Conservation (phyloP, 2,329 filamentous ascomycete species). For the Seiridium cupressi region DNA sequence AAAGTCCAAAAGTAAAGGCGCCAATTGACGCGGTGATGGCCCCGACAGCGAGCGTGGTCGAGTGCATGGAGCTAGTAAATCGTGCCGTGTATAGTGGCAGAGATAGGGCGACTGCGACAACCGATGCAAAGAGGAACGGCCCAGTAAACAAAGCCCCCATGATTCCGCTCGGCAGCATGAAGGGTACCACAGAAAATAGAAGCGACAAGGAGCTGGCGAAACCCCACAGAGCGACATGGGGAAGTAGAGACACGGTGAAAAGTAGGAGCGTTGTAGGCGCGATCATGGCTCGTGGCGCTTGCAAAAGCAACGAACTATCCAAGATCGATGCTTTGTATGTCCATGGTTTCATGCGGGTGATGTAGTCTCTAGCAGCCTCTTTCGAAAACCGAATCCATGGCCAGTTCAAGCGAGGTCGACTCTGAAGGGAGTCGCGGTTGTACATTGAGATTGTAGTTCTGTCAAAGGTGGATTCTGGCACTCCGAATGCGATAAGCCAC, state of each 20-base stretch:
- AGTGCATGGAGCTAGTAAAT: slow-evolving; percentile 31
- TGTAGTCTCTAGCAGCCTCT: slow-evolving; percentile 33
- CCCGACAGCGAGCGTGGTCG: slow-evolving; percentile 33
- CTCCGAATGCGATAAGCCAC: slow-evolving; percentile 44
- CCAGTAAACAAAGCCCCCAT: slow-evolving; percentile 44
- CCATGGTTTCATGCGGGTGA: slow-evolving; percentile 36
- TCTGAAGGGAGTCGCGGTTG: slow-evolving; percentile 14
- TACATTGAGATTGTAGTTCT: slow-evolving; percentile 30
- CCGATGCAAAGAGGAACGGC: slow-evolving; percentile 40
- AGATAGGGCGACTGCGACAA: slow-evolving; percentile 29
- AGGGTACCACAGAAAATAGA: slow-evolving; percentile 43
- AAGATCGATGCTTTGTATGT: slow-evolving; percentile 31
- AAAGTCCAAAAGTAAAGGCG: slow-evolving; percentile 44
- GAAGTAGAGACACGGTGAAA: slow-evolving; percentile 42
- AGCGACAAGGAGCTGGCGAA: slow-evolving; percentile 43
- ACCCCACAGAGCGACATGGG: slow-evolving; percentile 46
- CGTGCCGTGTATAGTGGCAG: slow-evolving; percentile 28
- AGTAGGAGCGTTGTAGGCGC: slow-evolving; percentile 50
- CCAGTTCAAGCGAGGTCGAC: slow-evolving; percentile 15
- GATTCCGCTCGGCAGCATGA: slow-evolving; percentile 34
- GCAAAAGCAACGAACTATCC: slow-evolving; percentile 33
- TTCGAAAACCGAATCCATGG: slow-evolving; percentile 25
- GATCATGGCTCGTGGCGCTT: slow-evolving; percentile 44
- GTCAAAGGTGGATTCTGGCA: slow-evolving; percentile 53
- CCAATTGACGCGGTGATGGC: slow-evolving; percentile 38